These are phyloP conservation scores for Chondrus crispus DNA, from an alignment of 23 red algal genomes.

Conservation along the genomic window DNA sequence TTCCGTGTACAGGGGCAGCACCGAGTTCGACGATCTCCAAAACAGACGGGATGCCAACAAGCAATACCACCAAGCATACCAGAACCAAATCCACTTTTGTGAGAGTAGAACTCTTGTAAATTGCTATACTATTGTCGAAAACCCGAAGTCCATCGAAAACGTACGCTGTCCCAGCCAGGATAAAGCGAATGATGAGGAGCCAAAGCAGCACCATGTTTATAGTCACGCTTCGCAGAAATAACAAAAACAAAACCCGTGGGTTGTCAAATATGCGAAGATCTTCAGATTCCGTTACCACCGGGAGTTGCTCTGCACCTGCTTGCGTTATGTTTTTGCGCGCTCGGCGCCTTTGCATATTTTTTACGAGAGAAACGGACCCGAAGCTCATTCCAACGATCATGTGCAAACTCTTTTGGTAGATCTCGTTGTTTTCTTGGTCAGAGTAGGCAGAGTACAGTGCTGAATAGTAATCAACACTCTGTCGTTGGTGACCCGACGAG, in stretches of 20 bases:
- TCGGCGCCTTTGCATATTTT: constrained; percentile 41
- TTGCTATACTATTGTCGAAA: constrained; percentile 22
- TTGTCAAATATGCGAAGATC: constrained; percentile 51
- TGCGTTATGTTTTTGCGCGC: constrained; percentile 28
- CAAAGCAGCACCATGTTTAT: constrained; percentile 72
- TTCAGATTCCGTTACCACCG: background rate
- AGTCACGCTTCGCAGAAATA: constrained; percentile 65
- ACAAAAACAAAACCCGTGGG: constrained; percentile 46
- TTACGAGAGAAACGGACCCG: constrained; percentile 46
- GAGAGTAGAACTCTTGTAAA: constrained; percentile 27
- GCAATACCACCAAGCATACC: background rate
- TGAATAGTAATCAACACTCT: constrained; percentile 45
- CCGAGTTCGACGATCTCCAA: constrained; percentile 61
- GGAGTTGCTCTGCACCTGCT: background rate
- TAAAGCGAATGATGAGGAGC: constrained; percentile 45
- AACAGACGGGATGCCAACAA: constrained; percentile 43
- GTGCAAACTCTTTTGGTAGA: constrained; percentile 45
- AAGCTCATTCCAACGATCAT: constrained; percentile 72
- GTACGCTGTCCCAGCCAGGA: constrained; percentile 20
- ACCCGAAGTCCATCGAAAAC: constrained; percentile 31
- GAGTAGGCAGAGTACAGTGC: constrained; percentile 39
- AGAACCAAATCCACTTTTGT: constrained; percentile 39
- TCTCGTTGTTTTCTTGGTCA: constrained; percentile 11
- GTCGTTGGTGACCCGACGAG: constrained; percentile 8
- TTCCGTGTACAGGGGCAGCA: constrained; percentile 21